phyloP scores from a whole-genome alignment of 2,329 filamentous ascomycete genomes.

The Thelonectria discophora region DNA sequence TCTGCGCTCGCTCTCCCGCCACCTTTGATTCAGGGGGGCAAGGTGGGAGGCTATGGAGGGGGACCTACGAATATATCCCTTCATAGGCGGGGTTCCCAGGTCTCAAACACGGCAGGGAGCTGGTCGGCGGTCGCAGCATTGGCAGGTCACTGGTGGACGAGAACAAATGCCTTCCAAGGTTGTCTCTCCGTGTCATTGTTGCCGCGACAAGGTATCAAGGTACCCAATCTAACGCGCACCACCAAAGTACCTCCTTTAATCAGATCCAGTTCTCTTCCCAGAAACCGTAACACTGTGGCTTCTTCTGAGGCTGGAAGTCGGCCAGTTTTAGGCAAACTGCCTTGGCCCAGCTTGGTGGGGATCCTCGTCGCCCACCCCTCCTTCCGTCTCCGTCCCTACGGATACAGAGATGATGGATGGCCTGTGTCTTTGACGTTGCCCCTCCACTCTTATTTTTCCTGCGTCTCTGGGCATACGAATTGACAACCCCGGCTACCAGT shows the following conservation, averaged over 20 bases:
- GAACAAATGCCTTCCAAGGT: background rate
- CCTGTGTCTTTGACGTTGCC: slow-evolving; percentile 1
- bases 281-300: background rate
- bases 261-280: slow-evolving; percentile 16
- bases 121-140: background rate
- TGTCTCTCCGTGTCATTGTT: slow-evolving; percentile 3
- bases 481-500: background rate
- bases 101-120: slow-evolving; percentile 10
- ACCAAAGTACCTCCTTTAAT: slow-evolving; percentile 22
- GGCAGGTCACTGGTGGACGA: slow-evolving; percentile 11
- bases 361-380: slow-evolving; percentile 10
- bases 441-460: background rate
- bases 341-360: slow-evolving; percentile 9
- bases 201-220: background rate
- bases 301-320: background rate
- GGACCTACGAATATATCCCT: too few relatives aligned
- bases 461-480: background rate
- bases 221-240: slow-evolving; percentile 16
- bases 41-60: background rate
- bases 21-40: slow-evolving; percentile 12
- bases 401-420: too few relatives aligned
- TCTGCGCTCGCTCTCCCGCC: background rate
- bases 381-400: background rate
- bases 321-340: too few relatives aligned
- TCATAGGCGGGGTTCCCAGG: slow-evolving; percentile 7